Evolutionary conservation across 768 basidiomycete species (phyloP).

Genomic region (Amanita inopinata): DNA sequence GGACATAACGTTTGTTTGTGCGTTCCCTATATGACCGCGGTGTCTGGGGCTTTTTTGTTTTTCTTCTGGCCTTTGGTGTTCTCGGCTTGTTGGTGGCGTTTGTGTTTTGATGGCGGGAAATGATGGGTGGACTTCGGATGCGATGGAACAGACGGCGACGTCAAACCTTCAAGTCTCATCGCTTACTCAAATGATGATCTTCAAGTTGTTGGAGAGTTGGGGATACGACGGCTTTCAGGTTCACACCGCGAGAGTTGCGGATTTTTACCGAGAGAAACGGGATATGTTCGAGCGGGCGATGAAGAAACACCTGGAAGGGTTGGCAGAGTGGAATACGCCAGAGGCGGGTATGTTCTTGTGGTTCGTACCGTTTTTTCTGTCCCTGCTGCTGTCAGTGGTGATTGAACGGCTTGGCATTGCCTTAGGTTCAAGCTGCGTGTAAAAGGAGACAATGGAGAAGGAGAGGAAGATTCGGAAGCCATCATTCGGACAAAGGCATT

Average conservation of each 20-base stretch:
- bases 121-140: background rate
- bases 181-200: slow-evolving; percentile 53
- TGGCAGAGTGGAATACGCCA: slow-evolving; percentile 65
- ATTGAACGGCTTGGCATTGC: slow-evolving; percentile 1
- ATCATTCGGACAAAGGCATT: slow-evolving; percentile 70
- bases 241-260: slow-evolving; percentile 61
- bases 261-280: slow-evolving; percentile 64
- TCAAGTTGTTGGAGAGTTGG: slow-evolving; percentile 56
- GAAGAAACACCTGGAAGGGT: slow-evolving; percentile 62
- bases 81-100: background rate
- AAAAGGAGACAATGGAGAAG: slow-evolving; percentile 17
- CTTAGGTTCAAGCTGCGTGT: slow-evolving; percentile 63
- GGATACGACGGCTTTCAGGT: slow-evolving; percentile 64
- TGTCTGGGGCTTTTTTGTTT: background rate
- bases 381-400: background rate
- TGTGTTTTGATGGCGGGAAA: background rate
- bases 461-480: slow-evolving; percentile 57
- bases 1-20: slow-evolving; percentile 3
- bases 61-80: background rate
- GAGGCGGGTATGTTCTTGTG: slow-evolving; percentile 89
- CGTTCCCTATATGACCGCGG: no score
- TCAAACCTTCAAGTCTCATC: slow-evolving; percentile 61
- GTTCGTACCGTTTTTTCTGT: slow-evolving; percentile 29
- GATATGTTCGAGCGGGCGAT: slow-evolving; percentile 73
- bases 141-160: slow-evolving; percentile 40